Evolutionary conservation across 306 rosid genomes (phyloP).

Genomic region (Fragaria ananassa): DNA sequence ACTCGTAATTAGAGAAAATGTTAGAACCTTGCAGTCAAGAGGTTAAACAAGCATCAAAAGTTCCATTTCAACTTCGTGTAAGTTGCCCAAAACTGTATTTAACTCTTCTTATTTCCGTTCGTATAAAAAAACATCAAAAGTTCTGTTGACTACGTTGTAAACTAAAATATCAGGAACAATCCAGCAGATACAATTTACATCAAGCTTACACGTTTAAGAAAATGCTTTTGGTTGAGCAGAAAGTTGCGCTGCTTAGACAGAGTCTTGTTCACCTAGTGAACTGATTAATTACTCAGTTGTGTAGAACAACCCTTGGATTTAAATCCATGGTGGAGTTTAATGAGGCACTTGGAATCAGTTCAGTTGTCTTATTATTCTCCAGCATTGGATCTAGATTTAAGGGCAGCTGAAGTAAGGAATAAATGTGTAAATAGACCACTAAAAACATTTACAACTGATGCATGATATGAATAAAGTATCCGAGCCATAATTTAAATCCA

Average conservation of each 20-base stretch:
- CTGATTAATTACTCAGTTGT: not conserved
- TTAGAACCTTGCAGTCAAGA: constrained; percentile 3
- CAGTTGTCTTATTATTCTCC: not conserved
- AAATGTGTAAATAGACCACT: not conserved
- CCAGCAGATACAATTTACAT: not conserved
- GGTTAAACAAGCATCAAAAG: not conserved
- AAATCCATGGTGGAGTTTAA: not conserved
- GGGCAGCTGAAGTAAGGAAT: not conserved
- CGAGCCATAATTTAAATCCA: not conserved
- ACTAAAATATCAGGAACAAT: not conserved
- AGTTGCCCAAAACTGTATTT: no score
- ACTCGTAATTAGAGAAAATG: not conserved
- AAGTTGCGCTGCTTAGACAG: not conserved
- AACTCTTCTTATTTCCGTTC: no score
- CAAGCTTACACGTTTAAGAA: not conserved
- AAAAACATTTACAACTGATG: not conserved
- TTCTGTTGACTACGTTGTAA: not conserved
- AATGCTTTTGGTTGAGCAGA: not conserved
- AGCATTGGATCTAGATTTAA: not conserved
- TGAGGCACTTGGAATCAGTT: not conserved
- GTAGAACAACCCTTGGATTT: not conserved
- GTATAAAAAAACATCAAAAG: no score
- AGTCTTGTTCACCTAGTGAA: not conserved
- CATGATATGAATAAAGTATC: not conserved
- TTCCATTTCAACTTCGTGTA: not conserved